Evolutionary conservation across 1,284 basidiomycete genomes (phyloP), one percentile per base, ranked within the genome.

Genomic region (Malassezia furfur): DNA sequence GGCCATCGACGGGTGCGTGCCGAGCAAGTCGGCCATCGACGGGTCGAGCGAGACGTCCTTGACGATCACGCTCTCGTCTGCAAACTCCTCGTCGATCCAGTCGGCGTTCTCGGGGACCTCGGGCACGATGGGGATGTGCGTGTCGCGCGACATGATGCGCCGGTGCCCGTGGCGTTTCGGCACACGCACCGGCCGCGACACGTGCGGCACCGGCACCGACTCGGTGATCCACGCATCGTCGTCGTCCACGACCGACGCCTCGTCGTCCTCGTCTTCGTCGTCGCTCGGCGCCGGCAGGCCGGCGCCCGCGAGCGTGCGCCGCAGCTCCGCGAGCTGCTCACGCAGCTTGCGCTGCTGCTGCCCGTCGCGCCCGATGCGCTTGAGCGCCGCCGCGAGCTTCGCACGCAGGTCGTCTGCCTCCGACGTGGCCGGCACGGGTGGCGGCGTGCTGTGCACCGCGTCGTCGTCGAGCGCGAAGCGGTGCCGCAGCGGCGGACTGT

Each of bases 291-390:
- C 61, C 19, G 53, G 56, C 52, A 71, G 48, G 21, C 68, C 68
- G 1, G 64, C 64, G 30, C 64, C 60, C 37, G 59, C 52, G 37
- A 71, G 64, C 38, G 65, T 48, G 48, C 58, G 60, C 46, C 61
- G 54, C 31, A 70, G 60, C 52, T 69, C 66, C 5, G 52, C 54
- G 32, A 66, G 64, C 63, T 68, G 65, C 19, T 70, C 67, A 36
- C 67, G 67, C 30, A 67, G 61, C 21, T 60, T 57, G 30, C 68
- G 67, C 63, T 65, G 67, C 54, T 68, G 64, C 41, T 62, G 63
- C 11, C 57, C 60, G 39, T 71, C 69, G 55, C 69, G 69, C 30
- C 66, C 67, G 14, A 68, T 61, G 46, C 67, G 66, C 58, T 66
- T 67, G 41, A 68, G 62, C 7, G 67, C 69, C 22, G 69, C 52